These are phyloP conservation scores for Lentinula guzmanii DNA, from an alignment of 768 basidiomycete species.

Conservation along the genomic window DNA sequence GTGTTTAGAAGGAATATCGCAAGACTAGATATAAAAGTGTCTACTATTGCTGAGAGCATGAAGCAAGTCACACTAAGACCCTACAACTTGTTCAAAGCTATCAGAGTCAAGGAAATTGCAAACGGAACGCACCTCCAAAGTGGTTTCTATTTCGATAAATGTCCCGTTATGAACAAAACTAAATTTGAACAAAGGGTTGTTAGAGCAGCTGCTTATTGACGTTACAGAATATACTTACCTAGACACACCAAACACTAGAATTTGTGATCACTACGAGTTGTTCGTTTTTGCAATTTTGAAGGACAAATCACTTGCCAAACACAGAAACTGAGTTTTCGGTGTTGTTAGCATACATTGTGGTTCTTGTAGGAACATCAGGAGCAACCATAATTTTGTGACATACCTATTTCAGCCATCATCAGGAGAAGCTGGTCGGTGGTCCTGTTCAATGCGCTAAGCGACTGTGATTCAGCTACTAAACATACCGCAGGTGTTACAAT, in stretches of 20 bases:
- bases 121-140: too few relatives aligned
- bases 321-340: constrained; percentile 16
- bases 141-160: too few relatives aligned
- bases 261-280: neutral
- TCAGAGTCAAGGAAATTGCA: neutral
- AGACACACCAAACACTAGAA: neutral
- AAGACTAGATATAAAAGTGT: constrained; percentile 35
- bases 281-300: neutral
- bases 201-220: too few relatives aligned
- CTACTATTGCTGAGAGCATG: constrained; percentile 36
- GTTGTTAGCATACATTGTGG: too few relatives aligned
- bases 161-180: too few relatives aligned
- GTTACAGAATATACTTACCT: neutral
- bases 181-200: too few relatives aligned
- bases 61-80: constrained; percentile 38
- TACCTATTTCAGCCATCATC: constrained; percentile 37
- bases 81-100: constrained; percentile 13
- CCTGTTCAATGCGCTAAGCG: neutral
- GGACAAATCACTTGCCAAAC: constrained; percentile 6
- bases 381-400: neutral
- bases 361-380: neutral
- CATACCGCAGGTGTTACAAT: constrained; percentile 25
- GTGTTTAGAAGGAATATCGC: constrained; percentile 34
- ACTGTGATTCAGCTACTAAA: neutral
- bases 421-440: constrained; percentile 17